Evolutionary conservation across 768 basidiomycete species (phyloP).

Genomic region (Cyclocybe cylindracea): DNA sequence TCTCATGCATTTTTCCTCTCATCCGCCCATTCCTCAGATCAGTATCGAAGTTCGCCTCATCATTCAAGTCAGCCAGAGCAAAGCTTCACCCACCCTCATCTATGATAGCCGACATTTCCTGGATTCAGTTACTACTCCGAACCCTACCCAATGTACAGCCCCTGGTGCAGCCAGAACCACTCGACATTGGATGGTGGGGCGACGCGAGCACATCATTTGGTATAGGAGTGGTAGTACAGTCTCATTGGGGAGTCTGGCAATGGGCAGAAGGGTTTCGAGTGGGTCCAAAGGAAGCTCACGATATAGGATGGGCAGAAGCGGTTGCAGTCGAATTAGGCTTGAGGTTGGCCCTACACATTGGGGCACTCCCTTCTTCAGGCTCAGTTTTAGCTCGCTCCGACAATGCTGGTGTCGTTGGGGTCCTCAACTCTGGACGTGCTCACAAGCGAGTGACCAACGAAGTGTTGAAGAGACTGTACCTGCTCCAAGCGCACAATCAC

Average conservation of each 20-base stretch:
- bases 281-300: conserved; percentile 1
- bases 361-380: background rate
- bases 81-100: background rate
- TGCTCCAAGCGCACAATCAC: too few species aligned
- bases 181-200: conserved; percentile 26
- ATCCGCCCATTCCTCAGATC: conserved; percentile 30
- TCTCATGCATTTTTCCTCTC: conserved; percentile 23
- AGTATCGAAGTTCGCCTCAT: conserved; percentile 22
- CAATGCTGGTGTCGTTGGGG: too few species aligned
- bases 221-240: conserved; percentile 32
- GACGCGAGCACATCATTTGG: conserved; percentile 42
- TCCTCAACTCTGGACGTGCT: too few species aligned
- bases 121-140: conserved; percentile 26
- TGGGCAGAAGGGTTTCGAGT: conserved; percentile 15
- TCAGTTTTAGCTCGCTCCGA: too few species aligned
- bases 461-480: too few species aligned
- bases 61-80: conserved; percentile 19
- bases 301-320: conserved; percentile 31
- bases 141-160: conserved; percentile 6
- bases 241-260: conserved; percentile 31
- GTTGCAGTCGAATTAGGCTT: conserved; percentile 28
- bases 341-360: conserved; percentile 1
- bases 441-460: too few species aligned
- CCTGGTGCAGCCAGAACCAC: conserved; percentile 5
- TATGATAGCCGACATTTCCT: conserved; percentile 26